Conservation (phyloP, 108 stramenopile genomes). For the Stephanodiscus triporus region DNA sequence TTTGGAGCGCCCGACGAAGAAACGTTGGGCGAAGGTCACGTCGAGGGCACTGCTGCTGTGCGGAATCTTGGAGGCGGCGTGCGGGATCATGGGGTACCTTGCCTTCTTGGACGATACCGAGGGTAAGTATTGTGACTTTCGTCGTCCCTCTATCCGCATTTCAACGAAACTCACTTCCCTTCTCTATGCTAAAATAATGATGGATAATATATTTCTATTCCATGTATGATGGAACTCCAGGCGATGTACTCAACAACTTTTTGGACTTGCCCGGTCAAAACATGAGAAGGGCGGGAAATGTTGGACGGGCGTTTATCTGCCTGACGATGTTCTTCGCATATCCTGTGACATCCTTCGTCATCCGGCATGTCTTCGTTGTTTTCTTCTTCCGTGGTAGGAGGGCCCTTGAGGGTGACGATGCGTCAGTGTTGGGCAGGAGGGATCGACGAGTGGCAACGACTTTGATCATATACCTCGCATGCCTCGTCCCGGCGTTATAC, state of each 20-base stretch:
- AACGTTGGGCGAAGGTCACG: slow-evolving; percentile 50
- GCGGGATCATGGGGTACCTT: slow-evolving; percentile 41
- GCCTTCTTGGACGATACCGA: slow-evolving; percentile 50
- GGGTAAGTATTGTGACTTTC: slow-evolving; percentile 26
- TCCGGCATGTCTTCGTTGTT: slow-evolving; percentile 52
- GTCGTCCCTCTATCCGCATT: not conserved
- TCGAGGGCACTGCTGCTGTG: slow-evolving; percentile 35
- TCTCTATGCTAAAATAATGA: not conserved
- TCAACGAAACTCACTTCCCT: not conserved
- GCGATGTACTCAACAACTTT: slow-evolving; percentile 86
- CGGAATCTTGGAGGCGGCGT: slow-evolving; percentile 35
- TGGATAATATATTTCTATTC: not conserved
- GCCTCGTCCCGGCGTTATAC: slow-evolving; percentile 70
- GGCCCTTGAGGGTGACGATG: slow-evolving; percentile 67
- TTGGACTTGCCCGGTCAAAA: slow-evolving; percentile 18
- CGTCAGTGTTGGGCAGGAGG: slow-evolving; percentile 65
- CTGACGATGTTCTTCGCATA: slow-evolving; percentile 59
- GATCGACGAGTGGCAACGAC: slow-evolving; percentile 77
- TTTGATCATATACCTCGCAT: slow-evolving; percentile 62
- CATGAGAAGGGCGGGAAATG: slow-evolving; percentile 45
- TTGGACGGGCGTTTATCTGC: slow-evolving; percentile 43
- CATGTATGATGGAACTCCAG: slow-evolving; percentile 3
- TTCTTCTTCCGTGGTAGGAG: slow-evolving; percentile 51
- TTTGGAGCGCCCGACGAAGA: slow-evolving; percentile 37
- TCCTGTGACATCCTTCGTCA: slow-evolving; percentile 55